These are phyloP conservation scores for Agastache rugosa DNA, from an alignment of 257 asterid genomes.

Conservation along the genomic window DNA sequence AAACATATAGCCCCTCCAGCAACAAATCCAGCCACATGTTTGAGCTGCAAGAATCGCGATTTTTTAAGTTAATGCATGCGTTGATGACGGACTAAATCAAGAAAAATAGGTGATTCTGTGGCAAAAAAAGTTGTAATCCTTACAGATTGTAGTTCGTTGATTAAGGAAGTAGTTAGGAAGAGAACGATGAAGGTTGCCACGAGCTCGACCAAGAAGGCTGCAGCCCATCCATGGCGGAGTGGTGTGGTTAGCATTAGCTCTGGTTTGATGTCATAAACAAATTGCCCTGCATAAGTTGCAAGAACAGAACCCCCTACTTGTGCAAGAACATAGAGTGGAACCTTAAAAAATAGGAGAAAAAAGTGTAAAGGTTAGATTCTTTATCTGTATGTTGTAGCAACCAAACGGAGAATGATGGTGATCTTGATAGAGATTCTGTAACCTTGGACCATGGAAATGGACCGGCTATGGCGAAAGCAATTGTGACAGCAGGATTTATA, in stretches of 20 bases:
- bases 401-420: too few species aligned
- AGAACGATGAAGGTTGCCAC: conserved; percentile 73
- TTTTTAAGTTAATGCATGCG: not conserved
- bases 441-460: conserved; percentile 89
- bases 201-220: conserved; percentile 79
- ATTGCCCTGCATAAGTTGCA: conserved; percentile 61
- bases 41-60: conserved; percentile 44
- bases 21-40: conserved; percentile 62
- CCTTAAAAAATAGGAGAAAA: conserved; percentile 46
- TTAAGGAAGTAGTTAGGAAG: conserved; percentile 68
- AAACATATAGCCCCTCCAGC: conserved; percentile 76
- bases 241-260: conserved; percentile 75
- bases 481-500: conserved; percentile 81
- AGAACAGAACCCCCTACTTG: conserved; percentile 77
- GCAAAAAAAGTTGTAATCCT: conserved; percentile 27
- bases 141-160: conserved; percentile 59
- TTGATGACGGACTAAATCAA: not conserved
- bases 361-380: not conserved
- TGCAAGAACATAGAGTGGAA: conserved; percentile 67
- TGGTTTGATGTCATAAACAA: conserved; percentile 61
- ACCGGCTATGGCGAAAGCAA: conserved; percentile 77
- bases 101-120: not conserved
- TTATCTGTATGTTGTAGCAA: not conserved
- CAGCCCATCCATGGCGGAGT: conserved; percentile 53
- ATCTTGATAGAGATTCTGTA: not conserved